phyloP scores from a whole-genome alignment of 208 protist species.

The Novymonas esmeraldas region DNA sequence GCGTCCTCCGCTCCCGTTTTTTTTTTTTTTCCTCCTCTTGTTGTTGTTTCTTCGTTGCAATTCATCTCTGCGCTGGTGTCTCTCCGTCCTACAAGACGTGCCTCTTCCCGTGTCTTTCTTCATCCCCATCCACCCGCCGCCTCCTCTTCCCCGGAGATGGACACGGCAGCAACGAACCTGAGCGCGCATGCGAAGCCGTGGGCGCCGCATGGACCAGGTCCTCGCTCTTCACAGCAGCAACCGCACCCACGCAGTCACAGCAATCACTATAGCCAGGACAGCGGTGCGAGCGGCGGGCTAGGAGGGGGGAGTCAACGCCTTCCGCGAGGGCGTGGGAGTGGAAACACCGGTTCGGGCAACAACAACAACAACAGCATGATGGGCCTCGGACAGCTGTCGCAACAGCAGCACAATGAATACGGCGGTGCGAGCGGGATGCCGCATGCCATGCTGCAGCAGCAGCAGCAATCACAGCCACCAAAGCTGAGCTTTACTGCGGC shows the following conservation, averaged over 20 bases:
- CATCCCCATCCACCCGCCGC: no score
- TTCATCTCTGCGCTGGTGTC: no score
- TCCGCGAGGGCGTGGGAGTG: slow-evolving; percentile 13
- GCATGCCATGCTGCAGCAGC: slow-evolving; percentile 25
- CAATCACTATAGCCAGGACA: slow-evolving; percentile 17
- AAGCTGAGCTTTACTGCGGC: slow-evolving; percentile 50
- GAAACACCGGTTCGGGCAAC: slow-evolving; percentile 30
- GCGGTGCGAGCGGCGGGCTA: slow-evolving; percentile 4
- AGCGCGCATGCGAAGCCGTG: slow-evolving; percentile 67
- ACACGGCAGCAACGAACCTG: slow-evolving; percentile 42
- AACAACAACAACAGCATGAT: slow-evolving; percentile 18
- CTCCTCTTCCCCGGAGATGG: slow-evolving; percentile 7
- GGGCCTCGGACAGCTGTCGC: slow-evolving; percentile 8
- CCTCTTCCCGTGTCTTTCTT: no score
- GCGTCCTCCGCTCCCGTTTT: not conserved
- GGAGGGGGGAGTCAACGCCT: slow-evolving; percentile 2
- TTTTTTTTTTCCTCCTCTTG: no score
- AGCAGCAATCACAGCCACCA: slow-evolving; percentile 38
- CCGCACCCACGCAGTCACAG: slow-evolving; percentile 28
- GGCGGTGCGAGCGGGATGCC: slow-evolving; percentile 11
- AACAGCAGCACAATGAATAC: slow-evolving; percentile 25
- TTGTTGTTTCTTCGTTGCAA: no score
- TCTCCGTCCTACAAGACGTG: no score
- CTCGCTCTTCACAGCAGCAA: slow-evolving; percentile 16
- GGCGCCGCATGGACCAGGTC: slow-evolving; percentile 33